Evolutionary conservation across 495 filamentous ascomycete genomes (phyloP).

Genomic region (Staphylotrichum tortipilum): DNA sequence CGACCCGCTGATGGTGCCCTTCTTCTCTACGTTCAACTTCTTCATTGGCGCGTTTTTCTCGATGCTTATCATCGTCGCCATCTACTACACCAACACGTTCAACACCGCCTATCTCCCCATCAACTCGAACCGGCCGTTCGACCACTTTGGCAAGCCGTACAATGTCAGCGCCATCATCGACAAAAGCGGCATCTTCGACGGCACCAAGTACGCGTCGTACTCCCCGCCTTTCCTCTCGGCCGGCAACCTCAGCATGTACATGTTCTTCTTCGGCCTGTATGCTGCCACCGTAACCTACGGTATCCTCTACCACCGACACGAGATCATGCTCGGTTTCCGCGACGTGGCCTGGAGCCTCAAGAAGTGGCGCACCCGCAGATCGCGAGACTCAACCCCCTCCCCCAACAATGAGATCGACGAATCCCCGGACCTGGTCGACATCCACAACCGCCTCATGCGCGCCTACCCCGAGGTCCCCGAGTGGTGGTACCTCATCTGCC

Average conservation of each 20-base stretch:
- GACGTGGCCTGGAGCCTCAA: conserved; percentile 24
- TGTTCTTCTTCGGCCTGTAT: conserved; percentile 36
- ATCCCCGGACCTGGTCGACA: conserved; percentile 11
- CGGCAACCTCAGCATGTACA: conserved; percentile 26
- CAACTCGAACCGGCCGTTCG: conserved; percentile 32
- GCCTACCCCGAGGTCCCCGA: conserved; percentile 34
- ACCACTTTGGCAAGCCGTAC: conserved; percentile 31
- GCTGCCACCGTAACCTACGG: conserved; percentile 31
- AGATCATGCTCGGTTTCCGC: conserved; percentile 31
- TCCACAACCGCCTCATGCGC: conserved; percentile 35
- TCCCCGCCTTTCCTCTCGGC: conserved; percentile 35
- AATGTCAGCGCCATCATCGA: conserved; percentile 30
- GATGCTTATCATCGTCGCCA: conserved; percentile 22
- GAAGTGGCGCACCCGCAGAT: conserved; percentile 1
- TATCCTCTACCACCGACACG: conserved; percentile 31
- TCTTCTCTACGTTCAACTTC: conserved; percentile 36
- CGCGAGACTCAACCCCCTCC: neutral
- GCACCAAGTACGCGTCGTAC: conserved; percentile 28
- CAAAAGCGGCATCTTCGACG: conserved; percentile 29
- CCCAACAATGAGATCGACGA: neutral
- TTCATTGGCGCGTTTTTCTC: conserved; percentile 26
- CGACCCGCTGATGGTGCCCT: conserved; percentile 37
- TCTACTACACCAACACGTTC: conserved; percentile 34
- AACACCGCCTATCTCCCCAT: conserved; percentile 33
- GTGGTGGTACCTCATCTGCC: conserved; percentile 34